Evolutionary conservation across 192 early-diverging fungal species (phyloP).

Genomic region (Coemansia sp.): DNA sequence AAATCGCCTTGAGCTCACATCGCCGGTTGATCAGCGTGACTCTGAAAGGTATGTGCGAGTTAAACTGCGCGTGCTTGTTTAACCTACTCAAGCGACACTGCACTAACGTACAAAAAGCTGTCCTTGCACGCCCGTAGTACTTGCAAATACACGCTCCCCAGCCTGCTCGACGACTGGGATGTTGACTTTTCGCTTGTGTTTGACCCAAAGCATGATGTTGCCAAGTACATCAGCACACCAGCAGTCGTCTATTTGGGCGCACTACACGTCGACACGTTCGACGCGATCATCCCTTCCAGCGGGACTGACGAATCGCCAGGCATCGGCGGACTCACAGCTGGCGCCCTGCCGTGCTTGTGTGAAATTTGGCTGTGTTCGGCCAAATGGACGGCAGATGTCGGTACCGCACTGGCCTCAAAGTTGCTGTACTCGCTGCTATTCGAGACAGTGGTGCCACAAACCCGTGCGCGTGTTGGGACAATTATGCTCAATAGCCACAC

Average conservation of each 20-base stretch:
- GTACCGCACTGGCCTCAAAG: constrained; percentile 1
- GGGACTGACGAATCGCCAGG: too few species aligned
- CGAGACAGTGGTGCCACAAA: constrained; percentile 15
- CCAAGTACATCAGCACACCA: constrained; percentile 12
- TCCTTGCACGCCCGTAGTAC: constrained; percentile 12
- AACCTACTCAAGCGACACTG: background rate
- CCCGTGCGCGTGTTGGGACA: background rate
- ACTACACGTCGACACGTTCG: constrained; percentile 32
- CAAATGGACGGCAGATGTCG: background rate
- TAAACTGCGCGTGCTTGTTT: background rate
- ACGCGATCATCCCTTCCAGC: constrained; percentile 10
- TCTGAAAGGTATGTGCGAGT: constrained; percentile 12
- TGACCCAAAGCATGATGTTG: constrained; percentile 12
- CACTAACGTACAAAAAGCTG: background rate
- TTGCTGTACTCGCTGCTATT: constrained; percentile 26
- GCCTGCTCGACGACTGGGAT: constrained; percentile 23
- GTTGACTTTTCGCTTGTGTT: constrained; percentile 22
- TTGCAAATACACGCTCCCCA: constrained; percentile 16
- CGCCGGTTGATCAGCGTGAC: constrained; percentile 4
- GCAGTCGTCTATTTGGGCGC: background rate
- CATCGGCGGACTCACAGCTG: background rate
- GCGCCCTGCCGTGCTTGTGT: constrained; percentile 11
- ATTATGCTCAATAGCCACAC: constrained; percentile 24
- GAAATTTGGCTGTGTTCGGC: constrained; percentile 31
- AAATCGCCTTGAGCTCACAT: background rate